Evolutionary conservation across 306 rosid genomes (phyloP), one percentile per base, ranked within the genome.

Genomic region (Gastrolobium villosum): DNA sequence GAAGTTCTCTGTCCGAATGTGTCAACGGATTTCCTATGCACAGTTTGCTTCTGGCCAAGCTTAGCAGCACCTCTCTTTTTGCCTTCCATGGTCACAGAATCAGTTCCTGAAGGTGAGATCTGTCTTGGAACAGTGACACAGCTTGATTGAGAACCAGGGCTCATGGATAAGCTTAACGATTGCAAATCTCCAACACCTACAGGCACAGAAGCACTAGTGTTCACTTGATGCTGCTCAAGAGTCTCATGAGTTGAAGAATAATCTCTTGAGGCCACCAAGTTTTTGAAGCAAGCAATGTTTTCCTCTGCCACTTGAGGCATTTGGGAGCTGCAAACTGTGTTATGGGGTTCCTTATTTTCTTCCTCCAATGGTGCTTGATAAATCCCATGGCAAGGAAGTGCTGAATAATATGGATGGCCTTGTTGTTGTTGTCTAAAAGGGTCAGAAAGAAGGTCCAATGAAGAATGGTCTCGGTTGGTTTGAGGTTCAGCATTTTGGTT

Each of bases 1-100:
- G 98, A 94, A n/a, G 98, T 92, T 84, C 98, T 87, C 79, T 92
- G 98, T 3, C 98, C 97, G 60, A 92, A 94, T 67, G 98, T 92
- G 79, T 92, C 96, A 48, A 94, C 84, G 72, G 96, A 90, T 88
- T 94, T 94, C 80, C 98, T 88, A 76, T 94, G 97, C 11, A 89
- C 89, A 43, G 96, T 84, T 77, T 94, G 94, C 85, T 92, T 94
- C 37, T 80, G 90, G 0, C 85, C 84, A 13, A 83, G 61, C 66
- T 89, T 90, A 37, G 65, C 74, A 26, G 86, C n/a, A 15, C 89
- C 93, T 88, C 97, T 89, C 78, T 92, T 94, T 83, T 89, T 94
- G 11, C 86, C 82, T 57, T 86, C 91, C 34, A 84, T 54, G 11
- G 9, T 28, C 2, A 61, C 52, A 0, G 84, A 76, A 13, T 86